A percentile compares a stretch with the other conserved stretches of the same genome.
Evolutionary conservation across 1,284 basidiomycete species (phyloP).

Genomic region (Singerocomus inundabilis): DNA sequence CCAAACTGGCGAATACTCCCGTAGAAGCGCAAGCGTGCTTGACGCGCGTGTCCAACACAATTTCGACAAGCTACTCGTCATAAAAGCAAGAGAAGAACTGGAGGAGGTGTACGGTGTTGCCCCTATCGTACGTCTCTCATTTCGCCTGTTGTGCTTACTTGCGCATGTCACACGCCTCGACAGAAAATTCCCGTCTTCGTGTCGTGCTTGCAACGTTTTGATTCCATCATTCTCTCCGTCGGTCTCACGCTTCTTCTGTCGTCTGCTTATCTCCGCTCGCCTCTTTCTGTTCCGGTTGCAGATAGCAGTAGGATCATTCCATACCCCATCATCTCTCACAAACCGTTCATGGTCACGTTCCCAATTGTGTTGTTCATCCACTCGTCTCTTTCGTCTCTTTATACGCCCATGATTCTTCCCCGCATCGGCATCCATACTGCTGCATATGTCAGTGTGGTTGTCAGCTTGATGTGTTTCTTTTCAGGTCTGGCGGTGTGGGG

Average conservation of each 20-base stretch:
- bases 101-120: conserved; percentile 74
- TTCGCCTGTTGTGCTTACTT: neutral
- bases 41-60: conserved; percentile 54
- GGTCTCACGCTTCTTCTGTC: conserved; percentile 65
- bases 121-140: conserved; percentile 48
- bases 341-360: conserved; percentile 45
- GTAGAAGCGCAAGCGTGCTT: conserved; percentile 7
- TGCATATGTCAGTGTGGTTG: conserved; percentile 62
- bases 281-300: conserved; percentile 27
- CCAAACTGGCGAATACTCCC: conserved; percentile 8
- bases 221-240: conserved; percentile 64
- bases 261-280: conserved; percentile 47
- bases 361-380: conserved; percentile 50
- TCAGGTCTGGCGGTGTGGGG: conserved; percentile 67
- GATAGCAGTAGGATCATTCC: conserved; percentile 13
- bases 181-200: conserved; percentile 76
- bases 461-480: conserved; percentile 65
- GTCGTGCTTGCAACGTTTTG: conserved; percentile 68
- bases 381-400: conserved; percentile 51
- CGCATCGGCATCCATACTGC: conserved; percentile 67
- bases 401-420: conserved; percentile 61
- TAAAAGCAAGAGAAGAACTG: conserved; percentile 67
- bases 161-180: conserved; percentile 11
- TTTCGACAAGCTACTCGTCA: conserved; percentile 56
- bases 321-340: conserved; percentile 27